Base-by-base conservation (phyloP, 148 eudicot genomes). In the Camellia sinensis region DNA sequence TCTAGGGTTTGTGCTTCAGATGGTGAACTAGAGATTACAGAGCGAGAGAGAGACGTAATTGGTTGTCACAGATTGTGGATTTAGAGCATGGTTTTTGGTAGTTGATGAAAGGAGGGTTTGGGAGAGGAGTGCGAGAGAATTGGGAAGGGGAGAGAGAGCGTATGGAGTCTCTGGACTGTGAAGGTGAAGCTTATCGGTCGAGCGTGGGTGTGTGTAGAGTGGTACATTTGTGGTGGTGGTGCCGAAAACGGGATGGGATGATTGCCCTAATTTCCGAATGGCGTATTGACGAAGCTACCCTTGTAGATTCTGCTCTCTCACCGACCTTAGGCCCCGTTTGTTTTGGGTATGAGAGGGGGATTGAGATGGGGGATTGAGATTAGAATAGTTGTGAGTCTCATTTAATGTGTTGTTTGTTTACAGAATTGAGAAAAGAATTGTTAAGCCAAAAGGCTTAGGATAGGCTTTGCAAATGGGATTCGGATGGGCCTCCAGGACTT, bases 1-100 rank as follows among this genome's bases (percentile, higher is more conserved):
- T 87, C 90, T 95, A 95, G 97, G 97, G 97, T 90, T 95, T 87
- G 76, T 12, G 57, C 10, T 76, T 45, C 56, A 75, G 68, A 76
- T 10, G 67, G 46, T 5, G 77, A 56, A 56, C 64, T 8, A 54
- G 13, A 29, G 12, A 37, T 14, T 22, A 29, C 37, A 1, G 37
- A 29, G 37, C 45, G 15, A 18, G 11, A 14, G 64, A 53, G 67
- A 2, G 21, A 21, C 1, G 10, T 5, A 45, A 3, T 52, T 3
- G 62, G 62, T 29, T 29, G 37, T 3, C 61, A 13, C 64, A 14
- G 76, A 29, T 4, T 19, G 3, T 5, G 65, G 7, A 3, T 61
- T 18, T 37, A 11, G 3, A 1, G 40, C 41, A 22, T 21, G 43
- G 43, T 7, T 22, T 65, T 21, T 9, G 43, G 43, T 15, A 18